These are phyloP conservation scores for Ceratocystis diversiconidia DNA, from an alignment of 2,329 filamentous ascomycete genomes.

Conservation along the genomic window DNA sequence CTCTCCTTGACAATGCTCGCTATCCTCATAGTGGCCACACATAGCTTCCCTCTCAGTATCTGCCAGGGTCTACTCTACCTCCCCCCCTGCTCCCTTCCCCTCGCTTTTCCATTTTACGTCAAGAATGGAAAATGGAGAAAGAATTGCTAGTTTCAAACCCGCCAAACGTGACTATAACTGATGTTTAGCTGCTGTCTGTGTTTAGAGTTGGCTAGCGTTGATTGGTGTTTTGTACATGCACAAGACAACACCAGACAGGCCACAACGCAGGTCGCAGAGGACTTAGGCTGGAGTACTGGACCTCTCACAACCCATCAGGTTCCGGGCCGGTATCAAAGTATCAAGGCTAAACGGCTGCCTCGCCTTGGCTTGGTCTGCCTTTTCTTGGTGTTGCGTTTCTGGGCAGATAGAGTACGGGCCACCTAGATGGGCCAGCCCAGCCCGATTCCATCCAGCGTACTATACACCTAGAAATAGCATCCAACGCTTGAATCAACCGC, in stretches of 20 bases:
- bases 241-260: background rate
- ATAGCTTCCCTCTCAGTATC: background rate
- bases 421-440: background rate
- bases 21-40: background rate
- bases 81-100: background rate
- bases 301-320: background rate
- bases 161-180: background rate
- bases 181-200: background rate
- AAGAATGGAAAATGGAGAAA: slow-evolving; percentile 4
- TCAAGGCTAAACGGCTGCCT: too few relatives aligned
- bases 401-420: background rate
- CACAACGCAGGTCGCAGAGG: too few relatives aligned
- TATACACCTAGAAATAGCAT: background rate
- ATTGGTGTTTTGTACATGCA: background rate
- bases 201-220: background rate
- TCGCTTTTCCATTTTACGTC: background rate
- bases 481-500: background rate
- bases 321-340: background rate
- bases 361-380: too few relatives aligned
- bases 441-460: background rate
- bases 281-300: too few relatives aligned
- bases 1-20: too few relatives aligned
- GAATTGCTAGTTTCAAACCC: background rate
- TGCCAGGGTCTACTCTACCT: background rate
- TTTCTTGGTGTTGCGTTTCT: background rate